Base-by-base conservation (phyloP, 2,329 filamentous ascomycete genomes). In the Pseudopithomyces chartarum region DNA sequence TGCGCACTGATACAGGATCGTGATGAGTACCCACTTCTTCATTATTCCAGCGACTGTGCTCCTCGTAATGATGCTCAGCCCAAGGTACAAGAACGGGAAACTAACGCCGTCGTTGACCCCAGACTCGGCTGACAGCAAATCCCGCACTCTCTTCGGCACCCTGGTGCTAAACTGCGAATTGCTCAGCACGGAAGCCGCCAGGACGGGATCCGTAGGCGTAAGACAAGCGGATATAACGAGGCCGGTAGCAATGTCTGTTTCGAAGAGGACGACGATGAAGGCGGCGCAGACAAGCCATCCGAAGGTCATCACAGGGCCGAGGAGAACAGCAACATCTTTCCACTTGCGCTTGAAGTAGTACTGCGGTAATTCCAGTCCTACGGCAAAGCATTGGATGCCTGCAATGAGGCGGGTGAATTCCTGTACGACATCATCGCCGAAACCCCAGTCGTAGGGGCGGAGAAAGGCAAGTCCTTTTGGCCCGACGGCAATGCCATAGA, bases 81-180 rank as follows among this genome's bases (percentile, higher is more conserved):
- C 82, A n/a, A 82, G 67, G 61, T 84, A 85, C 1, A 85, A 69
- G 63, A 85, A 85, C 0, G 83, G 83, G 57, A 85, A 85, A 0
- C 81, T 81, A 5, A 83, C 74, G 8, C 81, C 84, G 58, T 86
- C 83, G 55, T 85, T 85, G 63, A 81, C 84, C 1, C 82, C 84
- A 40, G 79, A 81, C 61, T 86, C 84, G 0, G 83, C 82, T 17
- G 78, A 78, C 10, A 85, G 73, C 46, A 85, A 69, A 62, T 84
- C 75, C 40, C 79, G 79, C 42, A 85, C 68, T 4, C 83, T 75
- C 55, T 77, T 79, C 0, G 83, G 84, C 1, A 85, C 79, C 13
- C 84, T 67, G 1, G 74, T 73, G 52, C 80, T 82, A 72, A 85
- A 85, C 47, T 78, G 80, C 29, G 79, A 81, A 61, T 84, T 82